Percentiles rank a stretch among this genome's conserved stretches.
Conservation (phyloP, 148 eudicot species). For the Oxyria digyna region DNA sequence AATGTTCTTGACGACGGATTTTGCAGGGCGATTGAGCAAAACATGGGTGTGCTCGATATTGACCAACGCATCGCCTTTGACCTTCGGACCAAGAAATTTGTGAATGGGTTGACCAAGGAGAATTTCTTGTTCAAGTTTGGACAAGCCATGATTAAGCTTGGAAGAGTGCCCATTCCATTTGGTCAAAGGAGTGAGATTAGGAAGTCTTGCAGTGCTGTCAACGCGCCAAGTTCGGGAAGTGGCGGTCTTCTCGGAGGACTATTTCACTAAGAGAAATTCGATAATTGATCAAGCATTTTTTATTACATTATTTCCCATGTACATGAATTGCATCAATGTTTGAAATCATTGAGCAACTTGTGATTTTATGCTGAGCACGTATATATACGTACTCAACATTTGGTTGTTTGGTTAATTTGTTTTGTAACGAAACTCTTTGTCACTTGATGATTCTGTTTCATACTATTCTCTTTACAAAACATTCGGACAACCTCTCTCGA, state of each 20-base stretch:
- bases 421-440: too few relatives aligned
- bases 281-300: neutral
- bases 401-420: neutral
- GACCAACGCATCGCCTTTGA: slow-evolving; percentile 13
- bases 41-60: slow-evolving; percentile 13
- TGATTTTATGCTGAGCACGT: neutral
- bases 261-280: neutral
- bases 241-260: neutral
- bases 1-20: slow-evolving; percentile 12
- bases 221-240: too few relatives aligned
- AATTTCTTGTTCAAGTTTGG: slow-evolving; percentile 12
- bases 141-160: slow-evolving; percentile 16
- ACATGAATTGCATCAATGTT: neutral
- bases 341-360: neutral
- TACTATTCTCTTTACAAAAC: too few relatives aligned
- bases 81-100: neutral
- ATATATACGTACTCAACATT: too few relatives aligned
- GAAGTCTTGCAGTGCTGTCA: slow-evolving; percentile 1
- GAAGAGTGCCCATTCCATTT: slow-evolving; percentile 7
- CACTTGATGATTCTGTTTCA: too few relatives aligned
- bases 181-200: slow-evolving; percentile 12
- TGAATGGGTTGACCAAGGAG: neutral
- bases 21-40: slow-evolving; percentile 1
- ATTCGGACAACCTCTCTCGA: too few relatives aligned
- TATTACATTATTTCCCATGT: neutral